A percentile compares a stretch with the other conserved stretches of the same genome.
Evolutionary conservation across 805 yeast species (phyloP).

Genomic region (Metschnikowia dekortorum): DNA sequence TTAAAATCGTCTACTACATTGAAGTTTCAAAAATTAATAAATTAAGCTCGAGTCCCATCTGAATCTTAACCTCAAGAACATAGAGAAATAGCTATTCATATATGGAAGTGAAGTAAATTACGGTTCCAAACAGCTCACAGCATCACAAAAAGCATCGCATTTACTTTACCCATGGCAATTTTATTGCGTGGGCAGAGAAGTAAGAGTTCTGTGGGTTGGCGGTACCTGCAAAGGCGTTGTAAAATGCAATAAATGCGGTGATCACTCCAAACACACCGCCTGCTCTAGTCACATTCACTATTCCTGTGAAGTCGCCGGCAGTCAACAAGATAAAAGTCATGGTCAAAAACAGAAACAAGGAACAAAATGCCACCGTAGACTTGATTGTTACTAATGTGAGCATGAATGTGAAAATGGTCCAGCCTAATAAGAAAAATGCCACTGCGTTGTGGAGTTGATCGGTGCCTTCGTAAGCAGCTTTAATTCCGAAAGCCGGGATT

Average conservation of each 20-base stretch:
- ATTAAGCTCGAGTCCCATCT: neutral
- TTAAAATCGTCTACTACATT: no score
- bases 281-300: constrained; percentile 27
- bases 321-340: constrained; percentile 35
- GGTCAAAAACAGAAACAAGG: constrained; percentile 28
- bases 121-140: neutral
- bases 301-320: constrained; percentile 29
- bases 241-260: constrained; percentile 36
- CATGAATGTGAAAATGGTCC: constrained; percentile 40
- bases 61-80: neutral
- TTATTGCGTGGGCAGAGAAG: constrained; percentile 27
- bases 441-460: constrained; percentile 28
- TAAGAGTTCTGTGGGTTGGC: constrained; percentile 35
- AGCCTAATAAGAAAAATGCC: constrained; percentile 35
- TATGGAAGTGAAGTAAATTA: neutral
- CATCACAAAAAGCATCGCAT: neutral
- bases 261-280: constrained; percentile 43
- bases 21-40: neutral
- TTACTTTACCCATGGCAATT: constrained; percentile 18
- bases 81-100: neutral
- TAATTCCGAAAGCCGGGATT: constrained; percentile 57
- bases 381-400: constrained; percentile 32
- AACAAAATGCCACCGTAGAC: constrained; percentile 34
- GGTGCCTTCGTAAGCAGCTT: constrained; percentile 37
- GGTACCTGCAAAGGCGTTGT: constrained; percentile 39